Base-by-base conservation (phyloP, 1,284 basidiomycete genomes). In the Malassezia psittaci region DNA sequence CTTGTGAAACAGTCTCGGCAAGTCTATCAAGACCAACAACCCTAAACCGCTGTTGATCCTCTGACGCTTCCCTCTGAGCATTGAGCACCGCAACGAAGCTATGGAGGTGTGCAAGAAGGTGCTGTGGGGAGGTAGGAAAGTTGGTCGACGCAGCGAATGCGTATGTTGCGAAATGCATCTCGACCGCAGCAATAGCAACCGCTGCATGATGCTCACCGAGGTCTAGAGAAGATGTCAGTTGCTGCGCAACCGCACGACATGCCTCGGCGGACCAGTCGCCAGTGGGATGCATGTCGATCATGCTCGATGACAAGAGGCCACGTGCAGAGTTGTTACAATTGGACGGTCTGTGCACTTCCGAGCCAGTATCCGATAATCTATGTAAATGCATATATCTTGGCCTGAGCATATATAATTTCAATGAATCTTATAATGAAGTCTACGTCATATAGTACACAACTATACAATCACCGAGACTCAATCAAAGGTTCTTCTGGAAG, bases 21-120 rank as follows among this genome's bases (percentile, higher is more conserved):
- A 99, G 83, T 54, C 98, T 98, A 77, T 98, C 93, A 45, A 99
- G 83, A 65, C 94, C 94, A 60, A 98, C 90, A 70, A 99, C 93
- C 57, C 98, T 81, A 78, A 99, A 96, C 35, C 94, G 86, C 72
- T 98, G 96, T 75, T 99, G 91, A 73, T 99, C 94, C 76, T 98
- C 94, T 24, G 98, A 81, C 71, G 94, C 90, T 64, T 96, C 91
- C n/a, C 90, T 86, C 77, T 98, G 98, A 77, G 98, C 91, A 54
- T 85, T 88, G 69, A 91, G 90, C 33, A 99, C 81, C n/a, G 85
- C 83, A 36, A 96, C 91, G 69, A 96, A 99, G 68, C 98, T 91
- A 64, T 94, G 88, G 77, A 99, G 93, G 72, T 99, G 96, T 74
- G 98, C 94, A 56, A 99, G 82, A 75, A 96, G 96, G 76, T 96